phyloP scores from a whole-genome alignment of 768 basidiomycete species.

The Mycena polygramma region DNA sequence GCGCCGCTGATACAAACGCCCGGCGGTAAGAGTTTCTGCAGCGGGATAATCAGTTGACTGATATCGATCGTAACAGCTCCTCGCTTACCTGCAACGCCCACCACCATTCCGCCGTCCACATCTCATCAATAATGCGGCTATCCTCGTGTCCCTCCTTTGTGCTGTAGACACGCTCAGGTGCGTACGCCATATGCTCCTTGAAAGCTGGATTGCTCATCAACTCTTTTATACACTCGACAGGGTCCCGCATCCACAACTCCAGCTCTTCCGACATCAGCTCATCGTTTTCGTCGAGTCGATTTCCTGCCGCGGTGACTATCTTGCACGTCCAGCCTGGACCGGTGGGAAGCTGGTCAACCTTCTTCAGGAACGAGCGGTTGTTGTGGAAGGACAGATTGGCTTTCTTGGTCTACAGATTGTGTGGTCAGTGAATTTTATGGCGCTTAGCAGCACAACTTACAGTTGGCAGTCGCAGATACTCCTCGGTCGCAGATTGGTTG shows the following conservation, averaged over 20 bases:
- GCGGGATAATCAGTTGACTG: too few relatives aligned
- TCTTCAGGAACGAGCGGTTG: constrained; percentile 38
- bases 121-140: constrained; percentile 22
- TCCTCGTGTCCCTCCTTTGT: constrained; percentile 11
- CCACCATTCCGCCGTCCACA: constrained; percentile 12
- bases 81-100: constrained; percentile 1
- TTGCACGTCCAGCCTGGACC: constrained; percentile 40
- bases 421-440: not conserved
- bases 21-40: too few relatives aligned
- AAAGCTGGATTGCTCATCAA: constrained; percentile 31
- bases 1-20: too few relatives aligned
- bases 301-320: constrained; percentile 30
- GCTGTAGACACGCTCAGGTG: constrained; percentile 38
- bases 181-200: constrained; percentile 38
- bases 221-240: too few relatives aligned
- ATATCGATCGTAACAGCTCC: too few relatives aligned
- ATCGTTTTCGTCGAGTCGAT: too few relatives aligned
- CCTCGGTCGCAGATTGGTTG: too few relatives aligned
- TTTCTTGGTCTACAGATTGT: not conserved
- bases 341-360: constrained; percentile 34
- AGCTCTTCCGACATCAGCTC: too few relatives aligned
- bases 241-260: too few relatives aligned
- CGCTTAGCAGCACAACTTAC: constrained; percentile 23
- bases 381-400: constrained; percentile 27
- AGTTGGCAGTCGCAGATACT: constrained; percentile 38